phyloP scores from a whole-genome alignment of 805 yeast genomes.

The Middelhovenomyces tepae region DNA sequence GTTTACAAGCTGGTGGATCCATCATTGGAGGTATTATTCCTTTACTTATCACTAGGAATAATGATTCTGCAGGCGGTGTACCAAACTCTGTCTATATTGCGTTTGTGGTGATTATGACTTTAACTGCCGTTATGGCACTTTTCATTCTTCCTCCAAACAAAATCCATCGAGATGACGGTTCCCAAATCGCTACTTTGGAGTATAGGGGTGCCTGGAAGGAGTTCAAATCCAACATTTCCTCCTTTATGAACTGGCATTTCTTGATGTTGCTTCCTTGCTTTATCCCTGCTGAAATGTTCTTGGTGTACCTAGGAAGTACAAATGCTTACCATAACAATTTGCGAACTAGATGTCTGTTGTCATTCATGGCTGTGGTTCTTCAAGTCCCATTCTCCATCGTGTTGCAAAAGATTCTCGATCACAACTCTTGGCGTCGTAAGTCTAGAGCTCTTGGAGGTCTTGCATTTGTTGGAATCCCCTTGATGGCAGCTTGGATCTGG shows the following conservation, averaged over 20 bases:
- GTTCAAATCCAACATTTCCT: slow-evolving; percentile 1
- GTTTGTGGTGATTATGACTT: slow-evolving; percentile 3
- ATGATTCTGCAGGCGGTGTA: slow-evolving; percentile 4
- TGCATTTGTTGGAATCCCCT: slow-evolving; percentile 3
- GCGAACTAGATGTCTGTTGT: slow-evolving; percentile 1
- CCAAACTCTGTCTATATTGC: slow-evolving; percentile 3
- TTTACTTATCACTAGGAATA: slow-evolving; percentile 1
- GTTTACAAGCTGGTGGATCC: slow-evolving; percentile 4
- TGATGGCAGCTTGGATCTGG: slow-evolving; percentile 5
- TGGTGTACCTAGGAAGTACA: slow-evolving; percentile 5
- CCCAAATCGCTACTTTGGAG: slow-evolving; percentile 5
- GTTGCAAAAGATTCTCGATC: slow-evolving; percentile 2
- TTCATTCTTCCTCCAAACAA: slow-evolving; percentile 4
- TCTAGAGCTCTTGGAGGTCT: slow-evolving; percentile 1
- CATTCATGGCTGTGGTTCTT: slow-evolving; percentile 1
- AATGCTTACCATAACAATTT: slow-evolving; percentile 4
- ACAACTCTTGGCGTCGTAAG: slow-evolving; percentile 2
- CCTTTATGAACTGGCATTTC: slow-evolving; percentile 2
- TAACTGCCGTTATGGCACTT: slow-evolving; percentile 2
- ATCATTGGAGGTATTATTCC: slow-evolving; percentile 5
- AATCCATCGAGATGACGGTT: slow-evolving; percentile 4
- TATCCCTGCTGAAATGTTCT: slow-evolving; percentile 6
- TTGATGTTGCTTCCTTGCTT: slow-evolving; percentile 6
- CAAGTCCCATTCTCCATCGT: slow-evolving; percentile 3
- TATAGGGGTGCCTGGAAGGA: slow-evolving; percentile 4